These are phyloP conservation scores for Dittrichia graveolens DNA, from an alignment of 129 eudicot genomes.

Conservation along the genomic window DNA sequence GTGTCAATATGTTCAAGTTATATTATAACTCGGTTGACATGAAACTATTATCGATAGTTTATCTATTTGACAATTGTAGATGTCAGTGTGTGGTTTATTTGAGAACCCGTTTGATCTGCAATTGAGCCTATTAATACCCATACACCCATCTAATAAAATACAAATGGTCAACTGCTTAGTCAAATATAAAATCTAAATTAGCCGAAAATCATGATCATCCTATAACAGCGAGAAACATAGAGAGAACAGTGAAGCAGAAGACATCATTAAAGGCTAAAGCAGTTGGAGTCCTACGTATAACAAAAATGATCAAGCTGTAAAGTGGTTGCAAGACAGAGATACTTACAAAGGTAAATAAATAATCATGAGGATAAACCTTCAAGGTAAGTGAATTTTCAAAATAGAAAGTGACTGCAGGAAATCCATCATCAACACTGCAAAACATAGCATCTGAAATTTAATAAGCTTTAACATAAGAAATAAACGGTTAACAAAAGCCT, in stretches of 20 bases:
- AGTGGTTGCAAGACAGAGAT: neutral
- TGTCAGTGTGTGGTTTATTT: too few relatives aligned
- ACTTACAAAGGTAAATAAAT: conserved; percentile 83
- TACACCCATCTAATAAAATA: too few relatives aligned
- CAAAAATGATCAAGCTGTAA: too few relatives aligned
- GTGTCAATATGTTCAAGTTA: too few relatives aligned
- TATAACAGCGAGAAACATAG: conserved; percentile 9
- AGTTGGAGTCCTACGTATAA: neutral
- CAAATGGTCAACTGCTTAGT: too few relatives aligned
- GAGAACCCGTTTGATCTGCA: too few relatives aligned
- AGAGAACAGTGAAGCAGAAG: neutral
- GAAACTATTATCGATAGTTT: too few relatives aligned
- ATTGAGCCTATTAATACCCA: too few relatives aligned
- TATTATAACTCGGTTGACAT: too few relatives aligned
- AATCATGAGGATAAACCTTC: conserved; percentile 82
- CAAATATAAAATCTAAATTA: too few relatives aligned
- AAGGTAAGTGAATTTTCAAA: conserved; percentile 66
- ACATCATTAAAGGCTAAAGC: neutral
- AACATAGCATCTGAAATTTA: neutral
- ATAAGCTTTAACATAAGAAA: neutral
- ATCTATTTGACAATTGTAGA: too few relatives aligned
- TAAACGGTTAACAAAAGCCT: neutral
- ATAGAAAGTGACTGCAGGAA: conserved; percentile 71
- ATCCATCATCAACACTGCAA: conserved; percentile 89
- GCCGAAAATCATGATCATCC: neutral